A percentile compares a stretch with the other conserved stretches of the same genome.
phyloP scores from a whole-genome alignment of 2,329 filamentous ascomycete genomes.

The Annulohypoxylon truncatum region DNA sequence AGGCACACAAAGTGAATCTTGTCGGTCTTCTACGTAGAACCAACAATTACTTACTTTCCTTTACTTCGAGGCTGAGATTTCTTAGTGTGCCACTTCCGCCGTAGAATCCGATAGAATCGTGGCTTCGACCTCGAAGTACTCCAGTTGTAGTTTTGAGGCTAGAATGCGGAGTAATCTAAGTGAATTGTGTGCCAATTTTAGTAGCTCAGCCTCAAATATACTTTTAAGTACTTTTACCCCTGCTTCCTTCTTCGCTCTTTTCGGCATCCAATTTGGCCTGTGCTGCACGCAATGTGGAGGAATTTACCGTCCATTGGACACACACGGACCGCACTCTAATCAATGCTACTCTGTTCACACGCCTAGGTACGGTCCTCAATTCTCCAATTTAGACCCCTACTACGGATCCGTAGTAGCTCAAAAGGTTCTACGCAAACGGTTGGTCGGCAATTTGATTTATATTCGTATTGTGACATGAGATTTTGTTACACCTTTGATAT shows the following conservation, averaged over 20 bases:
- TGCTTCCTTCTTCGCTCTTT: conserved; percentile 30
- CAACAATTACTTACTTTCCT: conserved; percentile 13
- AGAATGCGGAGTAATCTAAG: conserved; percentile 5
- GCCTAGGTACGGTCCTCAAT: not conserved
- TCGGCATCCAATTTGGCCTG: conserved; percentile 35
- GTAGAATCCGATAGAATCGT: conserved; percentile 53
- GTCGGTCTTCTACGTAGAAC: conserved; percentile 11
- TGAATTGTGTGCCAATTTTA: not conserved
- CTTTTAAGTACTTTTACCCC: conserved; percentile 37
- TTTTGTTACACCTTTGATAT: not conserved
- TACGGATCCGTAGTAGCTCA: not conserved
- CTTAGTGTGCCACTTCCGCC: conserved; percentile 47
- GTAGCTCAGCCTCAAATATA: conserved; percentile 43
- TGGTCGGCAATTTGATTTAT: not conserved
- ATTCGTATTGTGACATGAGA: not conserved
- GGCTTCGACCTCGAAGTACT: conserved; percentile 44
- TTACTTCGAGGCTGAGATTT: conserved; percentile 46
- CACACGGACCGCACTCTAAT: conserved; percentile 9
- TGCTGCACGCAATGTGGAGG: conserved; percentile 38
- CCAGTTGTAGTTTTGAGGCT: conserved; percentile 38
- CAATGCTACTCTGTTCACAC: not conserved
- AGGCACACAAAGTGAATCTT: conserved; percentile 12
- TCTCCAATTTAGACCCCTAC: conserved; percentile 7
- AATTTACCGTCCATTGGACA: not conserved
- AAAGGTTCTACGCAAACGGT: conserved; percentile 5